Evolutionary conservation across 2,329 filamentous ascomycete species (phyloP), one percentile per base, ranked within the genome.

Genomic region (Verticillium longisporum): DNA sequence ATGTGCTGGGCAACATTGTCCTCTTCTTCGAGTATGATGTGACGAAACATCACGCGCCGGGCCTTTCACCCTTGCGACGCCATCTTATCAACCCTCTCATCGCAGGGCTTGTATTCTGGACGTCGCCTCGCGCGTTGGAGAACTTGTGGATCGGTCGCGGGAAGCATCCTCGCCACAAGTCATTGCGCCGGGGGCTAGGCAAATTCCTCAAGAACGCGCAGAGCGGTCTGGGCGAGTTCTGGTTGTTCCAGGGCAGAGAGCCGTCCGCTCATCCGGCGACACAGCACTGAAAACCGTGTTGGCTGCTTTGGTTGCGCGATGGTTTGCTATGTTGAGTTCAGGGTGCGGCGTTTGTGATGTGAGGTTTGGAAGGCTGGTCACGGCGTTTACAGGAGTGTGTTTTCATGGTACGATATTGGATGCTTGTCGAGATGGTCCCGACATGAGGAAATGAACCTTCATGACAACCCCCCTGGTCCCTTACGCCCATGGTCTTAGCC

Each of bases 1-100:
- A 78, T 60, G 65, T 69, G 13, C 37, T 77, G 2, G 77, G 77
- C 14, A 77, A 77, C 61, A 38, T 72, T 4, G 62, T 77, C 21
- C 69, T 79, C 33, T 58, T 72, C 11, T 70, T 60, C 64, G 75
- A 77, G 61, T 76, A 59, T 33, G 57, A 59, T 14, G 74, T 64
- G 72, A 76, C 60, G 65, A 75, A 38, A 78, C 74, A 66, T 71
- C 66, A 6, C 75, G 74, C 41, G 68, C 73, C 58, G 68, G 70
- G 37, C 73, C 74, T 41, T 34, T 57, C 37, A 38, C 60, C 15
- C 41, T 15, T 53, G 45, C 57, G 26, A 18, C 61, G 36, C 36
- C 59, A 38, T 57, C 55, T 62, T 41, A 32, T 59, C 31, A 59
- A 59, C 57, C 57, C 57, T 13, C 45, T 59, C 31, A 55, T 54